Evolutionary conservation across 2,329 filamentous ascomycete species (phyloP).

Genomic region (Aquanectria penicillioides): DNA sequence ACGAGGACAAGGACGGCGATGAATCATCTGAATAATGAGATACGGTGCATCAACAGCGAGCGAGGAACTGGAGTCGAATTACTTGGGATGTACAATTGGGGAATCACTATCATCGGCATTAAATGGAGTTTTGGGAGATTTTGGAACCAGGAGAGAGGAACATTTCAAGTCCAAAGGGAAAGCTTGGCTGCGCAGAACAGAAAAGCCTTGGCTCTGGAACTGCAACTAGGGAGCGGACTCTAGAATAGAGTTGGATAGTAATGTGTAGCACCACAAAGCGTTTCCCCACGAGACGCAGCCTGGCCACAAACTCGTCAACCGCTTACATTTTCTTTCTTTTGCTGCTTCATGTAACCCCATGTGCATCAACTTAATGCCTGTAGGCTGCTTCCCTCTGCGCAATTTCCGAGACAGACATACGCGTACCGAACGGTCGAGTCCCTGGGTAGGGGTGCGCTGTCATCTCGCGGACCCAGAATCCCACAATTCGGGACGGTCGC

Average conservation of each 20-base stretch:
- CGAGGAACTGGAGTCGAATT: constrained; percentile 14
- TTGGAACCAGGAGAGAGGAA: not conserved
- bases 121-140: constrained; percentile 4
- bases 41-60: constrained; percentile 6
- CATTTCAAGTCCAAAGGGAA: no score
- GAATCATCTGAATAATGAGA: constrained; percentile 8
- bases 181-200: no score
- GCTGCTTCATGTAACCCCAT: not conserved
- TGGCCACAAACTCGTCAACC: not conserved
- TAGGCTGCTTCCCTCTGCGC: no score
- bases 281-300: no score
- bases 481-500: not conserved
- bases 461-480: not conserved
- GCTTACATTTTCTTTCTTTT: not conserved
- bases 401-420: no score
- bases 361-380: no score
- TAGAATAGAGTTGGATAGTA: no score
- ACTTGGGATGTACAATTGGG: constrained; percentile 10
- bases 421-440: no score
- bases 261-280: constrained; percentile 6
- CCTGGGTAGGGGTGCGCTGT: no score
- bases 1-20: not conserved
- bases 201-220: no score
- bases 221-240: no score
- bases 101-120: constrained; percentile 12